A percentile compares a stretch with the other conserved stretches of the same genome.
phyloP scores from a whole-genome alignment of 2,329 filamentous ascomycete species.

The Claviceps monticola region DNA sequence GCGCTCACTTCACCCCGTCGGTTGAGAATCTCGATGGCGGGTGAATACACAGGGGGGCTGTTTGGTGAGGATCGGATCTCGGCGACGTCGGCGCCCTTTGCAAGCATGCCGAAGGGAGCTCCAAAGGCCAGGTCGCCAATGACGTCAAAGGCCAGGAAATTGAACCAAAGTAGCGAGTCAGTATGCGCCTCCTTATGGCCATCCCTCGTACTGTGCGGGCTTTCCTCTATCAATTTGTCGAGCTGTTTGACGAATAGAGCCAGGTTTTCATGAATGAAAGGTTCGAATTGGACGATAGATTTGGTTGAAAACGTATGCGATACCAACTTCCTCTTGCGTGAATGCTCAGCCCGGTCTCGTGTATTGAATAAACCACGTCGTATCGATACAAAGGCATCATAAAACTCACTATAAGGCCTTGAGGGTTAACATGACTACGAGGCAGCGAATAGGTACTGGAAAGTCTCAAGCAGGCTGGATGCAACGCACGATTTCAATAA shows the following conservation, averaged over 20 bases:
- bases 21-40: constrained; percentile 80
- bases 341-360: constrained; percentile 65
- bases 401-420: constrained; percentile 51
- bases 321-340: constrained; percentile 78
- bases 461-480: not conserved
- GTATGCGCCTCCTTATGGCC: constrained; percentile 50
- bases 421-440: not conserved
- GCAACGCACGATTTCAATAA: constrained; percentile 51
- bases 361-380: constrained; percentile 82
- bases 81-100: constrained; percentile 60
- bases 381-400: constrained; percentile 84
- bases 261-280: constrained; percentile 73
- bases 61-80: constrained; percentile 53
- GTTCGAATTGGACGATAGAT: constrained; percentile 71
- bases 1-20: constrained; percentile 75
- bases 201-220: constrained; percentile 32
- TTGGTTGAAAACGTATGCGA: constrained; percentile 78
- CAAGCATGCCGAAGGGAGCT: constrained; percentile 52
- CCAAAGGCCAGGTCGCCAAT: constrained; percentile 38
- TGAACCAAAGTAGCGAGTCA: constrained; percentile 64
- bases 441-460: constrained; percentile 3
- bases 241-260: constrained; percentile 60
- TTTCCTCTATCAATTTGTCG: constrained; percentile 43
- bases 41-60: constrained; percentile 51
- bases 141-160: constrained; percentile 40